Percentiles rank a stretch among this genome's conserved stretches.
phyloP scores from a whole-genome alignment of 768 basidiomycete species.

The Mycena chlorophos region DNA sequence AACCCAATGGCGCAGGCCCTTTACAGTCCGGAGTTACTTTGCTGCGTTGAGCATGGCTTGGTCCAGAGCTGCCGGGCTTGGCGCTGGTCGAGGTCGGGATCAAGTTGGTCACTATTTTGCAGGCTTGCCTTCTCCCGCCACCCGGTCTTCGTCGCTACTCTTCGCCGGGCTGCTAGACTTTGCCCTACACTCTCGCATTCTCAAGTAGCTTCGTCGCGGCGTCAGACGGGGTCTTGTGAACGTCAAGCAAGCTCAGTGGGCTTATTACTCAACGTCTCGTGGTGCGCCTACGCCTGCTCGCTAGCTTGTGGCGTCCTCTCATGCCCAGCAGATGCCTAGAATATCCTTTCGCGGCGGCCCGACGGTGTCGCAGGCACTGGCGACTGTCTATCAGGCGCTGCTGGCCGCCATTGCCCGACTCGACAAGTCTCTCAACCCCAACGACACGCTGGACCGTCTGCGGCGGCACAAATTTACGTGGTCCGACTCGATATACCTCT shows the following conservation, averaged over 20 bases:
- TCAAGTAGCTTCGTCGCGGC: too few relatives aligned
- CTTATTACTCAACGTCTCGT: not conserved
- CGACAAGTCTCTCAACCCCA: slow-evolving; percentile 76
- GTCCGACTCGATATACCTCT: slow-evolving; percentile 61
- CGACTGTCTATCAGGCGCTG: slow-evolving; percentile 44
- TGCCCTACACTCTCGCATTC: too few relatives aligned
- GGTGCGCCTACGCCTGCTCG: not conserved
- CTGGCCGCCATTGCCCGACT: slow-evolving; percentile 63
- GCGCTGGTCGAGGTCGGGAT: too few relatives aligned
- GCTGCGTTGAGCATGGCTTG: too few relatives aligned
- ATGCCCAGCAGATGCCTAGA: slow-evolving; percentile 14
- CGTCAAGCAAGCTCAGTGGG: slow-evolving; percentile 1
- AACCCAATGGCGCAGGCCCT: too few relatives aligned
- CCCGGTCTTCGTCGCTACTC: too few relatives aligned
- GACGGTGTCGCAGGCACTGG: slow-evolving; percentile 4
- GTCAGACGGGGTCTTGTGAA: not conserved
- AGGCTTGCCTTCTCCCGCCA: too few relatives aligned
- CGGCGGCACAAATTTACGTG: slow-evolving; percentile 54
- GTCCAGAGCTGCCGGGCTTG: too few relatives aligned
- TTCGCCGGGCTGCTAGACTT: too few relatives aligned
- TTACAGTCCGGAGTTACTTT: too few relatives aligned
- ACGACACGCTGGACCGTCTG: slow-evolving; percentile 61
- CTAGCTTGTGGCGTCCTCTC: not conserved
- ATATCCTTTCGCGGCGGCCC: slow-evolving; percentile 6
- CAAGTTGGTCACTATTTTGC: too few relatives aligned